A percentile compares a stretch with the other conserved stretches of the same genome.
These are phyloP conservation scores for Penicillium psychrofluorescens DNA, from an alignment of 495 filamentous ascomycete genomes.

Conservation along the genomic window DNA sequence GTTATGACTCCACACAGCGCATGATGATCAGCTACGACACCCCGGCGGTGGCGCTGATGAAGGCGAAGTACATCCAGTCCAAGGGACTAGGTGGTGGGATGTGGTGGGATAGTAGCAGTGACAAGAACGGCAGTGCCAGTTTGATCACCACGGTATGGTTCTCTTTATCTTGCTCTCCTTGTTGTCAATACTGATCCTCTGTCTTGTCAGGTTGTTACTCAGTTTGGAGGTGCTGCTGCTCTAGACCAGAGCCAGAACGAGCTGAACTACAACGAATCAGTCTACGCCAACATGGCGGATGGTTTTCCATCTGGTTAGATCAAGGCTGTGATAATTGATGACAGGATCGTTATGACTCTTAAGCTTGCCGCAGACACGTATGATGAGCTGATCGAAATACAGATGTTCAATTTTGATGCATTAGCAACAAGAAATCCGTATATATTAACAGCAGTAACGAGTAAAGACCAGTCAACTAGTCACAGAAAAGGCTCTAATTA, in stretches of 20 bases:
- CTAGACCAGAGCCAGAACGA: conserved; percentile 23
- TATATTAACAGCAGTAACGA: no score
- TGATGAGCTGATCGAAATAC: no score
- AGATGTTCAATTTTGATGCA: no score
- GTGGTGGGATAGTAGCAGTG: conserved; percentile 86
- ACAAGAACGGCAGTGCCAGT: conserved; percentile 50
- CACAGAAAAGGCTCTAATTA: no score
- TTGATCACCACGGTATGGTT: conserved; percentile 50
- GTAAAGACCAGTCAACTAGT: no score
- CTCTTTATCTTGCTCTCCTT: not conserved
- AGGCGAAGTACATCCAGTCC: conserved; percentile 57
- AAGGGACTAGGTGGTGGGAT: conserved; percentile 70
- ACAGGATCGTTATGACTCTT: no score
- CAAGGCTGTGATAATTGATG: no score
- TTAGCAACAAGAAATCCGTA: no score
- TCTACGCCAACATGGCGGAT: conserved; percentile 24
- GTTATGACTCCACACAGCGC: conserved; percentile 49
- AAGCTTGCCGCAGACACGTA: no score
- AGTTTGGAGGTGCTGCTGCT: conserved; percentile 17
- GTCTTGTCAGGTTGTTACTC: conserved; percentile 19
- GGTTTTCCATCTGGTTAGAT: conserved; percentile 11
- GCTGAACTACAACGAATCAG: conserved; percentile 24
- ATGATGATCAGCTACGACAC: conserved; percentile 77
- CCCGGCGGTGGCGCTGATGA: conserved; percentile 47
- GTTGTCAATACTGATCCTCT: not conserved